Conservation (phyloP, 208 protist genomes). For the Trypanosoma cruzi region DNA sequence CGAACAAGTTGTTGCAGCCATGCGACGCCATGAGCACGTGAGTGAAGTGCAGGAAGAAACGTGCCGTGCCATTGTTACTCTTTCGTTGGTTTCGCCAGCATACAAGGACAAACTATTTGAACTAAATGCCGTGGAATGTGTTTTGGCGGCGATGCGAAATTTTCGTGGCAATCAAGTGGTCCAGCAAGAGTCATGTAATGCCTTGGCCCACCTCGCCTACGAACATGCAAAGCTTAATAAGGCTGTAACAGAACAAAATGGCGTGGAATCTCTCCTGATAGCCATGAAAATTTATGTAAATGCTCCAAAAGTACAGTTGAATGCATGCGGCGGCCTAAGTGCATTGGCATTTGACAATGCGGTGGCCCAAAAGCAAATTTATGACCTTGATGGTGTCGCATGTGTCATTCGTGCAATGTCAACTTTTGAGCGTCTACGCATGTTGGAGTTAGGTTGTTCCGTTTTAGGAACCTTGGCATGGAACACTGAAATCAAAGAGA, state of each 20-base stretch:
- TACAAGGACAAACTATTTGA: constrained; percentile 89
- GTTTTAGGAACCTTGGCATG: constrained; percentile 91
- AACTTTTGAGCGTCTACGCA: constrained; percentile 85
- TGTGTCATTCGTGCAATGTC: constrained; percentile 90
- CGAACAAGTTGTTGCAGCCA: constrained; percentile 82
- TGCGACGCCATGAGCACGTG: constrained; percentile 76
- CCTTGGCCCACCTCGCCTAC: constrained; percentile 90
- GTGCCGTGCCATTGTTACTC: constrained; percentile 89
- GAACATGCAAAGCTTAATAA: constrained; percentile 85
- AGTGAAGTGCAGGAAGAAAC: constrained; percentile 91
- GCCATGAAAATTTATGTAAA: constrained; percentile 79
- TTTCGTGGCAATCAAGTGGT: constrained; percentile 78
- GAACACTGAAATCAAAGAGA: constrained; percentile 92
- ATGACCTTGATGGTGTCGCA: constrained; percentile 83
- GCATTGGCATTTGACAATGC: constrained; percentile 93
- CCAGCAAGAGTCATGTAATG: constrained; percentile 93
- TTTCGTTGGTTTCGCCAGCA: constrained; percentile 76
- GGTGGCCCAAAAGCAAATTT: constrained; percentile 89
- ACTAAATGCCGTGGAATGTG: constrained; percentile 66
- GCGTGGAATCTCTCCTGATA: constrained; percentile 70
- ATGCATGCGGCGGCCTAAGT: constrained; percentile 90
- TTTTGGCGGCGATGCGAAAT: constrained; percentile 75
- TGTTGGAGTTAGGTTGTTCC: constrained; percentile 92
- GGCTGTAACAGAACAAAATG: constrained; percentile 72
- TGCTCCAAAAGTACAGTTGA: constrained; percentile 89